A percentile compares a stretch with the other conserved stretches of the same genome.
phyloP scores from a whole-genome alignment of 441 rosid species.

The Erysimum pusillum region DNA sequence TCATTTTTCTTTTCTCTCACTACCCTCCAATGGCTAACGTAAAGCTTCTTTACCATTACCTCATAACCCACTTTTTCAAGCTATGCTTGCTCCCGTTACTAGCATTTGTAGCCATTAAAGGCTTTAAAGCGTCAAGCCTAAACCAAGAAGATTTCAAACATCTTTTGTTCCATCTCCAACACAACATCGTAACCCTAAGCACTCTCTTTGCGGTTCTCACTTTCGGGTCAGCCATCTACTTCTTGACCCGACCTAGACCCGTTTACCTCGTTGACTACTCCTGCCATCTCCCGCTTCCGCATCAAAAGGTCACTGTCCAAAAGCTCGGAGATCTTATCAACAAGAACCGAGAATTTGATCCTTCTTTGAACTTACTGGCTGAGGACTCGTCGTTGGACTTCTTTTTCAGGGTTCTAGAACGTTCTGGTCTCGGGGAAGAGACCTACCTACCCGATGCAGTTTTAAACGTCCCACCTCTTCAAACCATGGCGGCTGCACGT shows the following conservation, averaged over 20 bases:
- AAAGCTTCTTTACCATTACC: constrained; percentile 21
- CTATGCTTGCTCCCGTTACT: constrained; percentile 18
- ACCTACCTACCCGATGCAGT: constrained; percentile 22
- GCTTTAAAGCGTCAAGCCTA: constrained; percentile 16
- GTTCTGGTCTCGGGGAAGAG: constrained; percentile 36
- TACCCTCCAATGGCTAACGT: constrained; percentile 18
- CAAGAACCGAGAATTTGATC: neutral
- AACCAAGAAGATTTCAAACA: constrained; percentile 13
- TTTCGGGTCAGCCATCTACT: neutral
- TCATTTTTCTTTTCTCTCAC: neutral
- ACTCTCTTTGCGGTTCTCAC: neutral
- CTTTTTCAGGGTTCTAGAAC: constrained; percentile 11
- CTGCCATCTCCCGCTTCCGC: constrained; percentile 31
- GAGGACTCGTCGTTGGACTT: constrained; percentile 11
- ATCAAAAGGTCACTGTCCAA: neutral
- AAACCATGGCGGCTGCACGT: constrained; percentile 36
- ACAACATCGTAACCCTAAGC: constrained; percentile 1
- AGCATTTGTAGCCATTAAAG: constrained; percentile 4
- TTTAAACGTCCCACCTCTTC: constrained; percentile 6
- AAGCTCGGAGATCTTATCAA: constrained; percentile 7
- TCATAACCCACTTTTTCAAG: constrained; percentile 24
- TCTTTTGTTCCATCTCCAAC: constrained; percentile 15
- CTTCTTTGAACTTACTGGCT: neutral
- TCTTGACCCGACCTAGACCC: constrained; percentile 16
- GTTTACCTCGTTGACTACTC: constrained; percentile 36